Percentiles rank a stretch among this genome's conserved stretches.
phyloP scores from a whole-genome alignment of 345 rosid genomes.

The Eucalyptus marginata region DNA sequence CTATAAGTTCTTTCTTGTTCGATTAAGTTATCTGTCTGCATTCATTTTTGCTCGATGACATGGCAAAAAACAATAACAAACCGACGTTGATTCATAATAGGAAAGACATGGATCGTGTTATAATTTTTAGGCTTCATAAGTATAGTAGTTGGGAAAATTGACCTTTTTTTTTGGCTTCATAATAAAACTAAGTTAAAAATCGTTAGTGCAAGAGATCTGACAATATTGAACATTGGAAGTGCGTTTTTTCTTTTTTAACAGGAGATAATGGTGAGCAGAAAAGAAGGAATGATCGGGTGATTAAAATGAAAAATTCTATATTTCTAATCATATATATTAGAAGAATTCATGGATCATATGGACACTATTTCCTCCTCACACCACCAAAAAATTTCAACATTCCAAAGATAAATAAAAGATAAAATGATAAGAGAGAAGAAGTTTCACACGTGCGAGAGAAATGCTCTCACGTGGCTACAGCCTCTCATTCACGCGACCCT shows the following conservation, averaged over 20 bases:
- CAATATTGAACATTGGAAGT: neutral
- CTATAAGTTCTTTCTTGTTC: neutral
- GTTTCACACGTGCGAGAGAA: neutral
- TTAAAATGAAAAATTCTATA: neutral
- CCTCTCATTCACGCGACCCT: neutral
- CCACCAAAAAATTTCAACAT: neutral
- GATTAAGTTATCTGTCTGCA: neutral
- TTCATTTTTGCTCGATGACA: neutral
- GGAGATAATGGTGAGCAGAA: neutral
- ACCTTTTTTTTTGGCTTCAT: neutral
- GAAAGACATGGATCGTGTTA: neutral
- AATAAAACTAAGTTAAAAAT: neutral
- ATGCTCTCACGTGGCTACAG: neutral
- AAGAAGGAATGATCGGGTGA: neutral
- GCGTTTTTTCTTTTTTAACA: neutral
- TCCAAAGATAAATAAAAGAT: neutral
- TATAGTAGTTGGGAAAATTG: too few species aligned
- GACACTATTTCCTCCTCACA: neutral
- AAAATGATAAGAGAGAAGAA: neutral
- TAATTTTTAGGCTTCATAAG: neutral
- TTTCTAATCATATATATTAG: neutral
- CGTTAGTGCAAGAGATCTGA: neutral
- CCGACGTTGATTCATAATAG: neutral
- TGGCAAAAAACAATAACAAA: neutral
- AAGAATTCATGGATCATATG: neutral